Evolutionary conservation across 495 filamentous ascomycete genomes (phyloP).

Genomic region (Penicillium cosmopolitanum): DNA sequence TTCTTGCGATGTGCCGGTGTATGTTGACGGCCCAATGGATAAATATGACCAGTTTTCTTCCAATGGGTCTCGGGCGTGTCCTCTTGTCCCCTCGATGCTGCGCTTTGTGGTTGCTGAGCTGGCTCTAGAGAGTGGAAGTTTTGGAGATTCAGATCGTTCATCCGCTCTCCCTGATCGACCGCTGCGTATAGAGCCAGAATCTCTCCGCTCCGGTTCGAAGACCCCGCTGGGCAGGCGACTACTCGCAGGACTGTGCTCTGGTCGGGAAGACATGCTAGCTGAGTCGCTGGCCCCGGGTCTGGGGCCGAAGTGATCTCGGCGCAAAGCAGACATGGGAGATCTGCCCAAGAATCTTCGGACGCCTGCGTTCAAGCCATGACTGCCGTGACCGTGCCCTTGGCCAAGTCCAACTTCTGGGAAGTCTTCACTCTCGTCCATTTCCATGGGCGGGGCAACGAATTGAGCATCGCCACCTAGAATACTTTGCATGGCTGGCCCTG

Average conservation of each 20-base stretch:
- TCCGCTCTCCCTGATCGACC: slow-evolving; percentile 29
- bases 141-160: slow-evolving; percentile 32
- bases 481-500: slow-evolving; percentile 50
- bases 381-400: slow-evolving; percentile 36
- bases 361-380: slow-evolving; percentile 54
- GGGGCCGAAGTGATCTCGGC: slow-evolving; percentile 32
- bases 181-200: slow-evolving; percentile 35
- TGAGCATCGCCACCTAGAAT: slow-evolving; percentile 58
- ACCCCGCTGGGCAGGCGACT: slow-evolving; percentile 23
- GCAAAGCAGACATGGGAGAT: slow-evolving; percentile 53
- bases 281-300: slow-evolving; percentile 25
- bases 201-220: slow-evolving; percentile 31
- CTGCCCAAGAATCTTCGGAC: slow-evolving; percentile 52
- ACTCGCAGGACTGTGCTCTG: slow-evolving; percentile 22
- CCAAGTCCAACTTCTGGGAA: slow-evolving; percentile 28
- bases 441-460: slow-evolving; percentile 60
- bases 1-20: slow-evolving; percentile 33
- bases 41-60: slow-evolving; percentile 67
- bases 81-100: slow-evolving; percentile 55
- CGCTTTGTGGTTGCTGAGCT: slow-evolving; percentile 45
- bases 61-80: slow-evolving; percentile 67
- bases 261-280: slow-evolving; percentile 19
- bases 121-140: slow-evolving; percentile 36
- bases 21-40: slow-evolving; percentile 67
- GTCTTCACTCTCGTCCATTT: slow-evolving; percentile 54